Evolutionary conservation across 495 filamentous ascomycete genomes (phyloP), one percentile per base, ranked within the genome.

Genomic region (Lasiosphaeria miniovina): DNA sequence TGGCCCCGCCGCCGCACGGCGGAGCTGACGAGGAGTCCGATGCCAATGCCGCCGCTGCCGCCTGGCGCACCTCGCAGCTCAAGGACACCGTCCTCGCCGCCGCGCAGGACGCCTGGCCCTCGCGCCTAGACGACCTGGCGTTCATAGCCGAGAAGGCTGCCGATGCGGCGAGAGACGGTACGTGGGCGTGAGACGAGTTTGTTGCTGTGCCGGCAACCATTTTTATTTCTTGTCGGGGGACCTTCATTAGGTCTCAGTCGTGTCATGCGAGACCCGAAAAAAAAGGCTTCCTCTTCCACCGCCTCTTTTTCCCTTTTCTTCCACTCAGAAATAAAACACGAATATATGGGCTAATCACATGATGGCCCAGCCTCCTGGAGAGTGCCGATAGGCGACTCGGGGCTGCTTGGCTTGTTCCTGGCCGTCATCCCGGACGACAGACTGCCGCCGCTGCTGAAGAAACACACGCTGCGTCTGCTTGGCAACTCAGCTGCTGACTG

Each of bases 401-500:
- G 88, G 0, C 72, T 92, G 15, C 68, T 93, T 31, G 76, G 79
- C 4, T 87, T 90, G 59, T 88, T 90, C 62, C 75, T 90, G 9
- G 65, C 76, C 15, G 61, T 86, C 5, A 63, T 89, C 48, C 70
- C 36, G 9, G n/a, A 81, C 9, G 64, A 74, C 15, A 69, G 70
- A 2, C 36, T 77, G 8, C 61, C 65, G 2, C 61, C 61, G 12
- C 48, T 64, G 6, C 67, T 83, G 6, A 67, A 70, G 38, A 69
- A 74, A 24, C 85, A 90, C 62, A 77, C 82, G 34, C 74, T 94
- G 36, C 84, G 89, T 14, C 61, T 93, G 32, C 76, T 91, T 65
- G 90, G 88, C 3, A 93, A 93, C 71, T 85, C 84, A n/a, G 92
- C 89, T 71, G 90, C 90, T 49, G 90, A 93, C 67, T 87, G 84